These are phyloP conservation scores for Fragaria ananassa DNA, from an alignment of 306 rosid species.

Conservation along the genomic window DNA sequence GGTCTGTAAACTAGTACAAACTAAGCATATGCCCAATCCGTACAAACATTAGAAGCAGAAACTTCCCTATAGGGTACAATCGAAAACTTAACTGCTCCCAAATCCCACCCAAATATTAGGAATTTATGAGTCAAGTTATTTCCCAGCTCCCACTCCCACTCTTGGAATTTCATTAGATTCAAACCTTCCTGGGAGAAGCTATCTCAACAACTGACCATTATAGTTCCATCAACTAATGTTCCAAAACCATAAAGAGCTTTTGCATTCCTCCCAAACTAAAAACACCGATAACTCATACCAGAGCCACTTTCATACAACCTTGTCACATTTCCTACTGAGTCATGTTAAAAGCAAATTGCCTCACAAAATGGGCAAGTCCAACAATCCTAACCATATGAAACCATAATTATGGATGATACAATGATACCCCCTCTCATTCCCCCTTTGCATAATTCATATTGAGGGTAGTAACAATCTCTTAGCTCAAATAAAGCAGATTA, in stretches of 20 bases:
- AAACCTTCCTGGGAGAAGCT: background rate
- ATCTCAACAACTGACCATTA: background rate
- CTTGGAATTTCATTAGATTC: background rate
- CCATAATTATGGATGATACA: too few species aligned
- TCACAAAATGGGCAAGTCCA: background rate
- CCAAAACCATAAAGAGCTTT: background rate
- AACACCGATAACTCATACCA: background rate
- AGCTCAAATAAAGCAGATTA: background rate
- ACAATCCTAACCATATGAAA: background rate
- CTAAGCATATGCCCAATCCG: background rate
- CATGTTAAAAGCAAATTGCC: background rate
- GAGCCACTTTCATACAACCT: background rate
- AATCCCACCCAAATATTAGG: background rate
- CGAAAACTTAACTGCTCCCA: background rate
- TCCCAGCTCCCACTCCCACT: background rate
- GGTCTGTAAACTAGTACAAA: background rate
- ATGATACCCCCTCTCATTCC: too few species aligned
- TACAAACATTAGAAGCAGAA: background rate
- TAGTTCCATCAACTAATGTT: background rate
- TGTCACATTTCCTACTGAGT: background rate
- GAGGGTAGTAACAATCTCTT: background rate
- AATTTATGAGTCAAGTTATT: background rate
- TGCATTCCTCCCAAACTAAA: background rate
- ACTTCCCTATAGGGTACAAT: background rate
- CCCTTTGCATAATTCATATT: background rate